Percentiles rank a stretch among this genome's conserved stretches.
Evolutionary conservation across 805 yeast species (phyloP).

Genomic region (Candida palmyrensis): DNA sequence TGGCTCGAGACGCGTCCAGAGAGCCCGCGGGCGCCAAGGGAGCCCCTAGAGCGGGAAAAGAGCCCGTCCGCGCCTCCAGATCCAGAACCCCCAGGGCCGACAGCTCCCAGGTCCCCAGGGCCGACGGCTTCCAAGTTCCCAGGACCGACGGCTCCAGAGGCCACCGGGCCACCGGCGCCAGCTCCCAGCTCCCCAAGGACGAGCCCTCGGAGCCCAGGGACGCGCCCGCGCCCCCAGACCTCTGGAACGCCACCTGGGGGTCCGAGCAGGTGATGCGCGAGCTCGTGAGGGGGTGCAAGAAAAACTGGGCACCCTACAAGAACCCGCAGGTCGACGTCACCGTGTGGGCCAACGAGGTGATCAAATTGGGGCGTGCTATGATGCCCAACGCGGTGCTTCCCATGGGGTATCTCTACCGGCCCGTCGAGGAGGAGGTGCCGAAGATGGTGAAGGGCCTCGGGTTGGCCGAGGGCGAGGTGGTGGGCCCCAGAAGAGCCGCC

Average conservation of each 20-base stretch:
- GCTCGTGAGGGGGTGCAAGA: conserved; percentile 62
- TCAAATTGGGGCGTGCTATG: conserved; percentile 57
- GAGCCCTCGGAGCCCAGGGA: too few species aligned
- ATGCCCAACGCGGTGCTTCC: conserved; percentile 47
- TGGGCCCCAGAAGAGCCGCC: too few species aligned
- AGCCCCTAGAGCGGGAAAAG: neutral
- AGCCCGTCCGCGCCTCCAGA: too few species aligned
- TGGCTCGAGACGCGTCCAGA: neutral
- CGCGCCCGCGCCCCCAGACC: too few species aligned
- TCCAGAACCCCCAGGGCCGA: conserved; percentile 13
- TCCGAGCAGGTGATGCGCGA: conserved; percentile 57
- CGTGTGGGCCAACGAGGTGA: conserved; percentile 62
- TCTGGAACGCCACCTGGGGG: conserved; percentile 67
- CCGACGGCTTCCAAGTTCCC: conserved; percentile 18
- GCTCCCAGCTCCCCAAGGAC: too few species aligned
- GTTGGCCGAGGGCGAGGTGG: too few species aligned
- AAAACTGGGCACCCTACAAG: conserved; percentile 57
- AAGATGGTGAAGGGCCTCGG: conserved; percentile 32
- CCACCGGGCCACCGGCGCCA: conserved; percentile 18
- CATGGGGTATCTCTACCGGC: conserved; percentile 27
- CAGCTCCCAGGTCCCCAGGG: conserved; percentile 13
- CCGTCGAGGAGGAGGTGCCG: conserved; percentile 13
- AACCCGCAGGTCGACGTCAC: conserved; percentile 48
- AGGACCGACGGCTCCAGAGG: conserved; percentile 21
- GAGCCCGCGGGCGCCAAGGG: conserved; percentile 1